phyloP scores from a whole-genome alignment of 176 grass and related monocot species.

The Thinopyrum elongatum region DNA sequence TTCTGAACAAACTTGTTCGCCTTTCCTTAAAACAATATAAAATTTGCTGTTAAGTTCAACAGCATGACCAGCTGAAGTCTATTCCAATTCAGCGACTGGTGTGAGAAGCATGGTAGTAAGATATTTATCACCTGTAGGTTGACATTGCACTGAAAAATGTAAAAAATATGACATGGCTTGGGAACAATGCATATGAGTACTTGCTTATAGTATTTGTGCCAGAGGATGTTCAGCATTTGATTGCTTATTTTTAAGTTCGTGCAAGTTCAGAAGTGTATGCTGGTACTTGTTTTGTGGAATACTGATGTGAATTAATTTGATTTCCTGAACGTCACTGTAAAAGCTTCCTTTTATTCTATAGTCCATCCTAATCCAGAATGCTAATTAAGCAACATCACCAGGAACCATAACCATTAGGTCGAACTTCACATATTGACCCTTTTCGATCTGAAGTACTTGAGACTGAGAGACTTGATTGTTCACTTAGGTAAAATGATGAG shows the following conservation, averaged over 20 bases:
- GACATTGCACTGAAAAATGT: not conserved
- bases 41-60: not conserved
- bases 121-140: not conserved
- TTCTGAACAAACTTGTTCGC: not conserved
- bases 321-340: not conserved
- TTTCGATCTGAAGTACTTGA: too few relatives aligned
- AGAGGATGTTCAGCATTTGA: not conserved
- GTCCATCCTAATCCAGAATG: too few relatives aligned
- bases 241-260: constrained; percentile 9
- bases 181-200: not conserved
- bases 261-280: not conserved
- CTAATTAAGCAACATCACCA: too few relatives aligned
- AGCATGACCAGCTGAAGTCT: not conserved
- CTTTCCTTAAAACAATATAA: not conserved
- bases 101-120: not conserved
- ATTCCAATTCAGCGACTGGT: not conserved
- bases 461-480: too few relatives aligned
- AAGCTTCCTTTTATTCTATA: not conserved
- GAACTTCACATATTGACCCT: too few relatives aligned
- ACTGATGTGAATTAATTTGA: not conserved
- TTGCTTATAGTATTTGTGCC: not conserved
- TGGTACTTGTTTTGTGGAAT: not conserved
- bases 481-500: too few relatives aligned
- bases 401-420: too few relatives aligned
- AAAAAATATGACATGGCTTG: not conserved